Evolutionary conservation across 495 filamentous ascomycete genomes (phyloP), one percentile per base, ranked within the genome.

Genomic region (Penicillium lagena): DNA sequence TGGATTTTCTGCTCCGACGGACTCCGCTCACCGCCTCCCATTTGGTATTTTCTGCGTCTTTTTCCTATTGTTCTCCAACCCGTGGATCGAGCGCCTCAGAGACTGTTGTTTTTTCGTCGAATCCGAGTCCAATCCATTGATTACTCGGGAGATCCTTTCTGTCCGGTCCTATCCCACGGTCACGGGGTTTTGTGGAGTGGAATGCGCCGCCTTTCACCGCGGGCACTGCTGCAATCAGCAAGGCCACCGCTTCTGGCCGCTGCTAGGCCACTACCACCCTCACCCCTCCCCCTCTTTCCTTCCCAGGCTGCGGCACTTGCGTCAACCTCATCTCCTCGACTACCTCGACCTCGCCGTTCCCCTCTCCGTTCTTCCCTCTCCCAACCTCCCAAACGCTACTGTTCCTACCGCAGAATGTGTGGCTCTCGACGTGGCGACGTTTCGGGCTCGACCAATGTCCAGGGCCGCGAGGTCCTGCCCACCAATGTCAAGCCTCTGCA

Each of bases 401-500:
- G 71, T 51, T 74, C 71, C 39, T 72, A 70, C 52, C 69, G 68
- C 64, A 74, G 69, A 58, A 74, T 74, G 71, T 72, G 71, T 49
- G 51, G 60, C 51, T 60, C 70, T 42, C 64, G 69, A 30, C 67
- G 64, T 45, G 60, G 53, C 39, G 69, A 69, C 29, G 54, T 52
- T 43, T 65, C 64, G 27, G 71, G 67, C 54, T 70, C 68, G 48
- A 74, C 71, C 54, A 70, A 79, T 60, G 61, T 81, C 39, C 65
- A 73, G 43, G 77, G 77, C 40, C 75, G 81, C 51, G 76, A 83
- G 67, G 78, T 85, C 47, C 63, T 86, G 38, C 81, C 81, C 35
- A 81, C 77, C 56, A 84, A 84, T 43, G 80, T 84, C 45, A 83
- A 80, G 64, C 81, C 82, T 1, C 46, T 75, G 15, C 81, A 86